A percentile compares a stretch with the other conserved stretches of the same genome.
Evolutionary conservation across 2,329 filamentous ascomycete species (phyloP).

Genomic region (Tolypocladium pustulatum): DNA sequence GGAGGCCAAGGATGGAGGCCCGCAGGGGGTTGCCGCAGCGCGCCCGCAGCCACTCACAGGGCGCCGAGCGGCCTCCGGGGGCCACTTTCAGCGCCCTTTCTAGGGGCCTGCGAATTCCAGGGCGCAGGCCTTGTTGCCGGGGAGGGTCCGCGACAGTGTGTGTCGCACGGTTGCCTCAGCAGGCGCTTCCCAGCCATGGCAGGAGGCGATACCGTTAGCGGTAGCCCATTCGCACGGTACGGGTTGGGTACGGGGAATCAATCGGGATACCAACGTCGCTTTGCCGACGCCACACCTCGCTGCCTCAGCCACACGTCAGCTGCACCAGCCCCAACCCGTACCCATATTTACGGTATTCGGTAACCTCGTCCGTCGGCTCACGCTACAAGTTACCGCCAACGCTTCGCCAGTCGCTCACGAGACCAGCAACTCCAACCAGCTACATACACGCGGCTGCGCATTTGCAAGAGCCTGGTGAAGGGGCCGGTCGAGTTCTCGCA

Average conservation of each 20-base stretch:
- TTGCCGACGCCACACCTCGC: constrained; percentile 2
- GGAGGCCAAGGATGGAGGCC: not conserved
- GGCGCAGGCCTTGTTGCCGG: not conserved
- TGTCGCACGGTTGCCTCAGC: not conserved
- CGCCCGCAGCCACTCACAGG: constrained; percentile 10
- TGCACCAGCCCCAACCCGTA: constrained; percentile 1
- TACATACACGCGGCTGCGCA: not conserved
- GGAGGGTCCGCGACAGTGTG: not conserved
- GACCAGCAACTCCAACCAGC: not conserved
- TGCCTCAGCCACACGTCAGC: not conserved
- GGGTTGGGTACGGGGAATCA: constrained; percentile 3
- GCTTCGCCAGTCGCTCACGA: not conserved
- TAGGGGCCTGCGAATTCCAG: not conserved
- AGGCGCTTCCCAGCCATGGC: not conserved
- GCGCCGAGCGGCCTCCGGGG: not conserved
- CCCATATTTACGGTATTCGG: not conserved
- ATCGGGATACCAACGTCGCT: not conserved
- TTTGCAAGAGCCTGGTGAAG: not conserved
- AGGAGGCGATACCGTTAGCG: not conserved
- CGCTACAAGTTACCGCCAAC: not conserved
- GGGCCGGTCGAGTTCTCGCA: too few species aligned
- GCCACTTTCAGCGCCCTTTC: constrained; percentile 1
- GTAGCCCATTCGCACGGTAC: not conserved
- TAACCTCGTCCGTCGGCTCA: not conserved
- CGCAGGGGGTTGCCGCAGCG: constrained; percentile 3